Percentiles rank a stretch among this genome's conserved stretches.
These are phyloP conservation scores for Cytospora piceae DNA, from an alignment of 2,329 filamentous ascomycete genomes.

Conservation along the genomic window DNA sequence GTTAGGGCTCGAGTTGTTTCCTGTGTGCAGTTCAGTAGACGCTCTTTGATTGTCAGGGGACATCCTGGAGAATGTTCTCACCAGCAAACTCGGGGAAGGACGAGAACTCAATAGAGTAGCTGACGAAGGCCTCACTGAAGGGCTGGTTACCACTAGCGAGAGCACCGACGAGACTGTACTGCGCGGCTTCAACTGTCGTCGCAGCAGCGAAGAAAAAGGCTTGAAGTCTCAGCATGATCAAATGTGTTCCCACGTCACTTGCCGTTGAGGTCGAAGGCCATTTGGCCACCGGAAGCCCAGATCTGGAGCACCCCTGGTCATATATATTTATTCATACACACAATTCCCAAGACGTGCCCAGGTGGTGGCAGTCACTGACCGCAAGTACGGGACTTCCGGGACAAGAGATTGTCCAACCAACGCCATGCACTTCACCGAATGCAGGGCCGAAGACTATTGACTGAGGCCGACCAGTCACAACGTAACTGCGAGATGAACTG, in stretches of 20 bases:
- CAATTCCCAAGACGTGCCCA: background rate
- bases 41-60: constrained; percentile 44
- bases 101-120: constrained; percentile 46
- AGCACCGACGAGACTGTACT: constrained; percentile 29
- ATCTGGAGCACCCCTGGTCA: background rate
- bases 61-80: constrained; percentile 19
- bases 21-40: constrained; percentile 54
- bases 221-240: constrained; percentile 14
- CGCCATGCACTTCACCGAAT: background rate
- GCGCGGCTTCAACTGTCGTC: constrained; percentile 21
- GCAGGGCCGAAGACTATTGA: background rate
- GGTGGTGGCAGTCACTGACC: background rate
- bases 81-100: constrained; percentile 43
- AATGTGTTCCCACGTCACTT: background rate
- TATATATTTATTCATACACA: background rate
- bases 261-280: background rate
- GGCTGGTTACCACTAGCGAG: constrained; percentile 36
- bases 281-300: too few species aligned
- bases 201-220: background rate
- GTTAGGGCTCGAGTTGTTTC: constrained; percentile 60
- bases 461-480: background rate
- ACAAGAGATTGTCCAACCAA: constrained; percentile 1
- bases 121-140: constrained; percentile 45
- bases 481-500: background rate
- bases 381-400: constrained; percentile 6